Evolutionary conservation across 768 basidiomycete genomes (phyloP).

Genomic region (Lactarius sp.): DNA sequence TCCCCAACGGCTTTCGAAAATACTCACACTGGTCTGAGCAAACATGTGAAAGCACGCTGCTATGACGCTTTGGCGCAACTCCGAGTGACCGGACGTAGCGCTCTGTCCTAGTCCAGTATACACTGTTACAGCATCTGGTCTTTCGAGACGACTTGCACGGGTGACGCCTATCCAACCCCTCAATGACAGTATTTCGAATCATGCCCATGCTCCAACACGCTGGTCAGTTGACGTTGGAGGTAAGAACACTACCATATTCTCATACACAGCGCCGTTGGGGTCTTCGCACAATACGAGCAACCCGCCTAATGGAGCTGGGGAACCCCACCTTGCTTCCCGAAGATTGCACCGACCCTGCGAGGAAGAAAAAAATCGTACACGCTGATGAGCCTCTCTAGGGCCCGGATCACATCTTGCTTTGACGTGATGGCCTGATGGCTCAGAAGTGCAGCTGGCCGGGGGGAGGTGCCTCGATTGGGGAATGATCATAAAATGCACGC

Average conservation of each 20-base stretch:
- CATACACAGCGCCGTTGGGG: too few species aligned
- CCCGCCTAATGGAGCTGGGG: background rate
- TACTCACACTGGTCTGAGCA: background rate
- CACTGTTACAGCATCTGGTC: background rate
- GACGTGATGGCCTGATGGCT: background rate
- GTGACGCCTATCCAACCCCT: background rate
- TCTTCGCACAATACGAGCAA: background rate
- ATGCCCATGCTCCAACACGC: background rate
- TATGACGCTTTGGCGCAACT: background rate
- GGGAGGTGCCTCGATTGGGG: background rate
- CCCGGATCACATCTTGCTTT: background rate
- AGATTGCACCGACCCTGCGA: background rate
- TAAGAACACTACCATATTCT: background rate
- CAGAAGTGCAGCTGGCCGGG: background rate
- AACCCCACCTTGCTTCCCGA: constrained; percentile 8
- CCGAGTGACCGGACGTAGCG: constrained; percentile 1
- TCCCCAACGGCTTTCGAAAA: background rate
- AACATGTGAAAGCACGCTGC: constrained; percentile 6
- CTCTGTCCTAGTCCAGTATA: background rate
- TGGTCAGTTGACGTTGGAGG: background rate
- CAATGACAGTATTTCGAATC: background rate
- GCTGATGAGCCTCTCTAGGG: background rate
- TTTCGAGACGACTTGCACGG: background rate
- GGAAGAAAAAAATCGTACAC: background rate
- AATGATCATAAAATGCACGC: background rate